Evolutionary conservation across 129 eudicot genomes (phyloP).

Genomic region (Calendula officinalis): DNA sequence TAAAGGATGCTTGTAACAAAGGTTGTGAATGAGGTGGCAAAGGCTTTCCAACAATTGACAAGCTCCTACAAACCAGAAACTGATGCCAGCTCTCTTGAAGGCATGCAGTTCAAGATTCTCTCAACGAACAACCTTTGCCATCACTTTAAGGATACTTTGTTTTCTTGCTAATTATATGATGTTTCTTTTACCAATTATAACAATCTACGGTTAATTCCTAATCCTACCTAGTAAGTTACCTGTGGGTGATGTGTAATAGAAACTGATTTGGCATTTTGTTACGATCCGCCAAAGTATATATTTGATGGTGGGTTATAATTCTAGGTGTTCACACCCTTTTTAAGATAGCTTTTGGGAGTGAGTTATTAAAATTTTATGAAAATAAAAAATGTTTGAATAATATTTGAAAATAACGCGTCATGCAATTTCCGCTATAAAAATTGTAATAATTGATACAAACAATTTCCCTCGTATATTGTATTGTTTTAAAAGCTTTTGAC

Average conservation of each 20-base stretch:
- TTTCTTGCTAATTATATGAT: neutral
- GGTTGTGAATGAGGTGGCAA: too few relatives aligned
- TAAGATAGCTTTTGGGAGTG: too few relatives aligned
- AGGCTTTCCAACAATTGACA: too few relatives aligned
- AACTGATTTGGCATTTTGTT: too few relatives aligned
- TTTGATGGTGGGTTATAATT: too few relatives aligned
- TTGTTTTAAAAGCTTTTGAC: neutral
- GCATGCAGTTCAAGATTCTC: constrained; percentile 67
- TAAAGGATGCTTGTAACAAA: too few relatives aligned
- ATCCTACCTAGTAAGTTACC: too few relatives aligned
- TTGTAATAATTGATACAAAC: neutral
- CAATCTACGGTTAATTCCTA: too few relatives aligned
- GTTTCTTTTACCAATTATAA: too few relatives aligned
- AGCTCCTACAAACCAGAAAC: neutral
- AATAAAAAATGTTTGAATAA: neutral
- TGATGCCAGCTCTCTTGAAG: constrained; percentile 81
- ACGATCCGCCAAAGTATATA: too few relatives aligned
- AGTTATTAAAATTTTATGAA: neutral
- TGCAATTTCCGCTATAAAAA: neutral
- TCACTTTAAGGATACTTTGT: constrained; percentile 21
- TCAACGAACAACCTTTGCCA: constrained; percentile 56
- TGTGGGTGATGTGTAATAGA: too few relatives aligned
- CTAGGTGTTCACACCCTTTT: too few relatives aligned
- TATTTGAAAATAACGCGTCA: neutral
- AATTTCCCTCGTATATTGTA: neutral